These are phyloP conservation scores for Pythium rhizo-oryzae DNA, from an alignment of 352 stramenopile genomes.

Conservation along the genomic window DNA sequence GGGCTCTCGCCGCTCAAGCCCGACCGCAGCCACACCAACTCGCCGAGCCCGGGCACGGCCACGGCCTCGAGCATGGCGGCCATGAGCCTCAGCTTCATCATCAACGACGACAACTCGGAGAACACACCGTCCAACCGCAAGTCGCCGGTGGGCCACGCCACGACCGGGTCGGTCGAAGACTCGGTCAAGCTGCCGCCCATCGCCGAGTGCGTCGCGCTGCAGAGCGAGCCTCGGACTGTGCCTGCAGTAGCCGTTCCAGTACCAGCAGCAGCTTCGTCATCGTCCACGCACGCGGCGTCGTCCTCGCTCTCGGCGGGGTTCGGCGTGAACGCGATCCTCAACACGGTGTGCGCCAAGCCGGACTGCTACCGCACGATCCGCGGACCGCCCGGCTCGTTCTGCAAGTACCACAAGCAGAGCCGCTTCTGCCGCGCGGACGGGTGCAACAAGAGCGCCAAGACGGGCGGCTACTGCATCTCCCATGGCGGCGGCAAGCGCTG, in stretches of 20 bases:
- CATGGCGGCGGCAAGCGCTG: conserved; percentile 70
- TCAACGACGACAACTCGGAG: conserved; percentile 54
- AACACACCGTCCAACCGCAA: conserved; percentile 31
- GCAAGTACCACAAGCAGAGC: conserved; percentile 87
- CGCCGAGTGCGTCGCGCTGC: not conserved
- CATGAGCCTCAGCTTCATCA: conserved; percentile 88
- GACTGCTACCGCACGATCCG: conserved; percentile 82
- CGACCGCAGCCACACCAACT: conserved; percentile 22
- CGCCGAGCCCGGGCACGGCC: conserved; percentile 25
- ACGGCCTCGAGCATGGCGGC: conserved; percentile 61
- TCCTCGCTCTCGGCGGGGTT: conserved; percentile 29
- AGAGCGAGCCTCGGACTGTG: not conserved
- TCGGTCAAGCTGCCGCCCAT: conserved; percentile 13
- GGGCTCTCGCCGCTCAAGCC: too few species aligned
- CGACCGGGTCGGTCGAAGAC: conserved; percentile 37
- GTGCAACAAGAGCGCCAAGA: conserved; percentile 82
- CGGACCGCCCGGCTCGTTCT: conserved; percentile 66
- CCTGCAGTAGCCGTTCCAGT: too few species aligned
- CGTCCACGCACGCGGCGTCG: not conserved
- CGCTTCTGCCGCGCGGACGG: conserved; percentile 72
- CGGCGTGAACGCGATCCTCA: conserved; percentile 71
- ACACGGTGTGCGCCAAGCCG: conserved; percentile 76
- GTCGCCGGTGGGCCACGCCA: conserved; percentile 12
- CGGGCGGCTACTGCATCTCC: conserved; percentile 66
- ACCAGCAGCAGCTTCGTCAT: not conserved